Evolutionary conservation across 768 basidiomycete genomes (phyloP), one percentile per base, ranked within the genome.

Genomic region (Favolaschia claudopus): DNA sequence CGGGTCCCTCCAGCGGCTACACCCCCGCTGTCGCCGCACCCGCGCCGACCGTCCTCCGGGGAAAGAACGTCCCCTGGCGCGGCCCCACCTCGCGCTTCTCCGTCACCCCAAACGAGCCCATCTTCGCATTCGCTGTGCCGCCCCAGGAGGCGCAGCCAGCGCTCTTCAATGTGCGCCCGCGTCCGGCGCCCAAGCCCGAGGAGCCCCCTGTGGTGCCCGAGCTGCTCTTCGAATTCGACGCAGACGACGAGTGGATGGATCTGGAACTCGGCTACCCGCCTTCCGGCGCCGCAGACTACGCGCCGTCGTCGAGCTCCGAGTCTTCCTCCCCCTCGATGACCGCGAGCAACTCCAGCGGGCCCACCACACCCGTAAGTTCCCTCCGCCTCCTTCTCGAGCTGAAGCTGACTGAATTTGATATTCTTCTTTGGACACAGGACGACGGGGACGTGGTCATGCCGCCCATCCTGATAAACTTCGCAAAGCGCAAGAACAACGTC

Each of bases 331-430:
- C 27, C 6, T 51, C 37, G 1, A 47, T 45, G 20, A 58, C 63
- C 33, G 52, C 56, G 38, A 33, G 50, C 27, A 52, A 45, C 24
- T 71, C 71, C 27, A 40, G 58, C 33, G 72, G 71, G 20, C 74
- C 72, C 32, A 58, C 31, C 3, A 76, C 76, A 1, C 75, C 75
- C 20, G 72, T 75, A 39, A 61, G 74, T 62, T 12, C 17, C 19
- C 15, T 42, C 33, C 7, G 14, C 28, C 20, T 7, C 7, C 6
- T 1, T 24, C 13, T 25, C 25, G 6, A 15, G 29, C 15, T 14
- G 24, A 17, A 29, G 15, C 31, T 19, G 17, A 12, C 33, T 15
- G 1, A 1, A 24, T 39, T 19, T 25, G 40, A 38, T 27, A 43
- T 34, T 39, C 10, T 29, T 15, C 28, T 38, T 36, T 38, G 33